Percentiles rank a stretch among this genome's conserved stretches.
These are phyloP conservation scores for Pholiota conissans DNA, from an alignment of 768 basidiomycete species.

Conservation along the genomic window DNA sequence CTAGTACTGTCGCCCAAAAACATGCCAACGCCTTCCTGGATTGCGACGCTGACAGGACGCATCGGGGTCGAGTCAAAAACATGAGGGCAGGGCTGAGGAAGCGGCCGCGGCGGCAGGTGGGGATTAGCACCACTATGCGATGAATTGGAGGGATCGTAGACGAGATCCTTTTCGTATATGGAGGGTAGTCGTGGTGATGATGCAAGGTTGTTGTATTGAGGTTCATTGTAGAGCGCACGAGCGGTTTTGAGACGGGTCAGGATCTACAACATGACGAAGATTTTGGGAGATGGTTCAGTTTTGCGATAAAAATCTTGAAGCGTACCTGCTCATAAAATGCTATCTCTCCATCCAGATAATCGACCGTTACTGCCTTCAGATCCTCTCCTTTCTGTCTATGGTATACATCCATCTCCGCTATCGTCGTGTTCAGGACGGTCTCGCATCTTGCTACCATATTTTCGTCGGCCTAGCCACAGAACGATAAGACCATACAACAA, in stretches of 20 bases:
- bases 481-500: neutral
- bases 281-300: no score
- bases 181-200: constrained; percentile 60
- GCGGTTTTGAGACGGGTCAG: constrained; percentile 59
- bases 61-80: constrained; percentile 76
- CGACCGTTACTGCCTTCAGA: constrained; percentile 54
- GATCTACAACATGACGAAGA: constrained; percentile 35
- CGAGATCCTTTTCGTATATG: constrained; percentile 73
- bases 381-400: constrained; percentile 76
- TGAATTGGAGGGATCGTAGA: constrained; percentile 18
- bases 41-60: constrained; percentile 72
- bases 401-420: constrained; percentile 86
- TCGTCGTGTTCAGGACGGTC: constrained; percentile 84
- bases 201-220: constrained; percentile 48
- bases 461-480: constrained; percentile 49
- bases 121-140: constrained; percentile 33
- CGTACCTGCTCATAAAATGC: constrained; percentile 68
- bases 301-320: neutral
- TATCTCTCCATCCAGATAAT: constrained; percentile 81
- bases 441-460: constrained; percentile 77
- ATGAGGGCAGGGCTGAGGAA: constrained; percentile 79
- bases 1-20: constrained; percentile 43
- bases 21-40: constrained; percentile 71
- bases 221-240: constrained; percentile 50
- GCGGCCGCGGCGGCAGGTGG: constrained; percentile 41